Percentiles rank a stretch among this genome's conserved stretches.
Evolutionary conservation across 768 basidiomycete species (phyloP).

Genomic region (Hericium alpestre): DNA sequence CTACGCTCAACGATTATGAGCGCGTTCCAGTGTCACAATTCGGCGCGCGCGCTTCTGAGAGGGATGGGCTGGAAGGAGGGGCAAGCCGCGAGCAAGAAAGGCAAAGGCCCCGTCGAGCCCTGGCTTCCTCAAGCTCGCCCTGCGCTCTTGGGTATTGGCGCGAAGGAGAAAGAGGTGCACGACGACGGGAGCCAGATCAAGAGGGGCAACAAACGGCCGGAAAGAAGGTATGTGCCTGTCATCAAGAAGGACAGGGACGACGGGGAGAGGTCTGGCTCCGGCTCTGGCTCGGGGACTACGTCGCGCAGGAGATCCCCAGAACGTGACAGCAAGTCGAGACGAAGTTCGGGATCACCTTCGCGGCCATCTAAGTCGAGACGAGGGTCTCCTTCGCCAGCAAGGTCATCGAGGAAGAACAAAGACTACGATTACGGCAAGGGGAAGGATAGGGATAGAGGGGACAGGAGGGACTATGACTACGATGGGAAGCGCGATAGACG

Average conservation of each 20-base stretch:
- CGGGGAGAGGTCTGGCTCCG: slow-evolving; percentile 14
- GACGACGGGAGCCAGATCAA: slow-evolving; percentile 56
- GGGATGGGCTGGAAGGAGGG: slow-evolving; percentile 97
- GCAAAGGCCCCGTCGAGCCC: slow-evolving; percentile 53
- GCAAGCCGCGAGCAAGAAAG: slow-evolving; percentile 49
- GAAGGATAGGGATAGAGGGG: background rate
- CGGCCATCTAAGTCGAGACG: background rate
- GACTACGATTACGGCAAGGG: background rate
- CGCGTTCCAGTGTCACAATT: slow-evolving; percentile 89
- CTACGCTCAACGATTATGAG: slow-evolving; percentile 77
- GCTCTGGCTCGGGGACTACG: slow-evolving; percentile 3
- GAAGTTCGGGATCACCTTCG: slow-evolving; percentile 1
- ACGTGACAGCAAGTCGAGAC: background rate
- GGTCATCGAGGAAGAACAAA: background rate
- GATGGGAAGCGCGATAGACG: slow-evolving; percentile 1
- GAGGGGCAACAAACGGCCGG: slow-evolving; percentile 36
- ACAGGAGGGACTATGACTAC: background rate
- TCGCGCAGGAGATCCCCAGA: slow-evolving; percentile 1
- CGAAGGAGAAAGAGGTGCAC: slow-evolving; percentile 70
- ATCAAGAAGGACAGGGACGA: slow-evolving; percentile 45
- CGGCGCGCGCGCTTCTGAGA: slow-evolving; percentile 80
- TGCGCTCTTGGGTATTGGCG: slow-evolving; percentile 84
- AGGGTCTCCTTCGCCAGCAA: background rate
- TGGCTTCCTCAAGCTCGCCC: slow-evolving; percentile 79
- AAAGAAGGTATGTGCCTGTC: slow-evolving; percentile 78